Percentiles rank a stretch among this genome's conserved stretches.
These are phyloP conservation scores for Mycena latifolia DNA, from an alignment of 768 basidiomycete species.

Conservation along the genomic window DNA sequence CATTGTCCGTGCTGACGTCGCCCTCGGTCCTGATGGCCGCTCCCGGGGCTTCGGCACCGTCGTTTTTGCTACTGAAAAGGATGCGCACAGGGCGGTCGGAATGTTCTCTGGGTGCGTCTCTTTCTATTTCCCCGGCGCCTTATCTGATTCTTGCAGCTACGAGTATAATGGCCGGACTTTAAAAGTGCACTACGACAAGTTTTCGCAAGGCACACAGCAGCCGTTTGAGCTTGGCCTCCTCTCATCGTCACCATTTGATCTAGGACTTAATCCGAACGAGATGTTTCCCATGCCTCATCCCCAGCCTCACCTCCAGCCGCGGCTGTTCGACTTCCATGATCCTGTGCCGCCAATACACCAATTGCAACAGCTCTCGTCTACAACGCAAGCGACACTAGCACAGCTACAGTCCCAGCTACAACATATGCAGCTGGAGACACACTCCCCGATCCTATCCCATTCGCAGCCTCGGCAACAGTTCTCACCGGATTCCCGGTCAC, in stretches of 20 bases:
- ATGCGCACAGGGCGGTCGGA: conserved; percentile 85
- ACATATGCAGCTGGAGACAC: conserved; percentile 21
- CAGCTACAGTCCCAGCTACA: conserved; percentile 26
- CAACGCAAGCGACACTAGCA: conserved; percentile 14
- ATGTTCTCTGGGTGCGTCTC: conserved; percentile 90
- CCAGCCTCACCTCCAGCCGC: conserved; percentile 24
- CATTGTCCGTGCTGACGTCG: conserved; percentile 92
- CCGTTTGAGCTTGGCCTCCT: conserved; percentile 38
- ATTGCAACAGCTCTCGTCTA: conserved; percentile 47
- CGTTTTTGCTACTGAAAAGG: conserved; percentile 83
- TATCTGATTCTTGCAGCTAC: conserved; percentile 62
- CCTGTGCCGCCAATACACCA: conserved; percentile 42
- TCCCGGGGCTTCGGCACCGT: conserved; percentile 96
- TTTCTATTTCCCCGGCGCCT: neutral
- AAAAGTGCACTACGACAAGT: conserved; percentile 95
- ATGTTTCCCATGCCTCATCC: conserved; percentile 16
- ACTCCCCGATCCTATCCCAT: conserved; percentile 11
- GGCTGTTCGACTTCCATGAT: conserved; percentile 25
- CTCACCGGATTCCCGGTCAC: neutral
- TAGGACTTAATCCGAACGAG: conserved; percentile 12
- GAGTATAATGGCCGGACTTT: conserved; percentile 90
- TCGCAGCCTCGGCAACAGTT: neutral
- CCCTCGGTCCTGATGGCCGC: conserved; percentile 87
- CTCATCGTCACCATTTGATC: conserved; percentile 12
- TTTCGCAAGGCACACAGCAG: conserved; percentile 56